Percentiles rank a stretch among this genome's conserved stretches.
phyloP scores from a whole-genome alignment of 768 basidiomycete genomes.

The Pholiota microspora region DNA sequence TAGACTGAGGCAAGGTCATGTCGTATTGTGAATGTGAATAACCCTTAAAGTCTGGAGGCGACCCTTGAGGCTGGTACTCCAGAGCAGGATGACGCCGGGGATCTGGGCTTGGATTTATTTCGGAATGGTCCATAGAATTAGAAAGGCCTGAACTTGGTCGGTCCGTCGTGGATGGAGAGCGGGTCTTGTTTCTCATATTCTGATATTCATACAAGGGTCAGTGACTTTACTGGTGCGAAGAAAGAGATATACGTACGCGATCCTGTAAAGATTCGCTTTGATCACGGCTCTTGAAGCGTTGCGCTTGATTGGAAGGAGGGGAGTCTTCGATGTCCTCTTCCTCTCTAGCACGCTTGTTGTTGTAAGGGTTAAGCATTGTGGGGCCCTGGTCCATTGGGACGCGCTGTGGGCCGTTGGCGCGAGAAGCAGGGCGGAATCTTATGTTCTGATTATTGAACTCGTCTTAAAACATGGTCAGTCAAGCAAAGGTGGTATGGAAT shows the following conservation, averaged over 20 bases:
- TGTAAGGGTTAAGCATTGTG: neutral
- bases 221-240: too few relatives aligned
- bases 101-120: neutral
- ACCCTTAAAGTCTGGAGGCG: neutral
- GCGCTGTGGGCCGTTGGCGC: constrained; percentile 12
- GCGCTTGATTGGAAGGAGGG: constrained; percentile 10
- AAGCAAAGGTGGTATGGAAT: neutral
- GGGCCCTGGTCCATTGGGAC: constrained; percentile 7
- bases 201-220: neutral
- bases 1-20: neutral
- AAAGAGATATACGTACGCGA: neutral
- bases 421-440: neutral
- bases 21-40: neutral
- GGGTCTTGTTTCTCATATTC: neutral
- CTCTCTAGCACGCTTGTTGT: constrained; percentile 16
- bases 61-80: neutral
- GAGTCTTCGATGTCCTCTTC: constrained; percentile 13
- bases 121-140: constrained; percentile 1
- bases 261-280: neutral
- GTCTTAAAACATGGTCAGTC: neutral
- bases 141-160: constrained; percentile 19
- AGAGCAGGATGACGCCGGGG: neutral
- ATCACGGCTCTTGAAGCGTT: constrained; percentile 16
- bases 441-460: neutral
- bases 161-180: neutral